Base-by-base conservation (phyloP, 495 filamentous ascomycete species). In the Lasiosphaeria ovina region DNA sequence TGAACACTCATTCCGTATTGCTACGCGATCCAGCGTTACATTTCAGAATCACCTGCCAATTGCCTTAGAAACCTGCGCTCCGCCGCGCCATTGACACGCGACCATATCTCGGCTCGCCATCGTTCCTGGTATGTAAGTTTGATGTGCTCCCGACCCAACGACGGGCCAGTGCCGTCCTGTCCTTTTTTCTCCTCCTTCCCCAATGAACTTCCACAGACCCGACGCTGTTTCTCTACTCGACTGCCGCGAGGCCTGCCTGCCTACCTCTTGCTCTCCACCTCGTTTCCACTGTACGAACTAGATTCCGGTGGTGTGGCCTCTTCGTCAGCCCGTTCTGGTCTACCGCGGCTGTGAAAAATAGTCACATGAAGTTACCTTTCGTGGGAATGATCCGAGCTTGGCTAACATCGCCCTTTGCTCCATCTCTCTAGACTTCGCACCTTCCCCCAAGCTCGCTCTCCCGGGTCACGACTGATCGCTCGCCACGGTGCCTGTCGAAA, bases 1-100 rank as follows among this genome's bases (percentile, higher is more conserved):
- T 72, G 59, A 62, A 64, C 69, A 64, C 67, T 70, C 67, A 62
- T 70, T 69, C 66, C 63, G 62, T 66, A 73, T 72, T 67, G 36
- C 50, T 72, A 72, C 69, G 67, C 71, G 67, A 60, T 65, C 65
- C 62, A 70, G 67, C 67, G 63, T 70, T 68, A 68, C 61, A 57
- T 60, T 66, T 63, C 63, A 63, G 56, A 57, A 31, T 61, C 63
- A 60, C 59, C 42, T 57, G 51, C 55, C 60, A 61, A 58, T 57
- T 66, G 52, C 51, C 51, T 50, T 62, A 59, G 55, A 58, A 48
- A 50, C 44, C 54, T 62, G 61, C 61, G 60, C 17, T 57, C 56
- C 54, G 61, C 57, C 42, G 38, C 69, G 63, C 58, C 62, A 56
- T 66, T 60, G 58, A 65, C 58, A 67, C 68, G 68, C 68, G 66